Conservation (phyloP, 495 filamentous ascomycete genomes). For the Daldinia vernicosa region DNA sequence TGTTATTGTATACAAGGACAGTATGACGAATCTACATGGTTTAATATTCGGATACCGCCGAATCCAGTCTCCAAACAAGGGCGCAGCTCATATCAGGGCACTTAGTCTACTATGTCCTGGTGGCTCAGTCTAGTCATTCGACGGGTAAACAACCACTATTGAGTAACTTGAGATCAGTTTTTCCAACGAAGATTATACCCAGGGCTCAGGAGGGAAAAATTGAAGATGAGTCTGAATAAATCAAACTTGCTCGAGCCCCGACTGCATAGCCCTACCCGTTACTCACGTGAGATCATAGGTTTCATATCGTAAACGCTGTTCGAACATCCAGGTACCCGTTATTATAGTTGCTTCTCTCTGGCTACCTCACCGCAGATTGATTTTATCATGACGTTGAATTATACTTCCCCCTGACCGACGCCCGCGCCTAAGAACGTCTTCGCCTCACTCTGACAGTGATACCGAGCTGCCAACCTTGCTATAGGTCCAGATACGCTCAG, state of each 20-base stretch:
- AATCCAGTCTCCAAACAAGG: neutral
- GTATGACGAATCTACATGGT: neutral
- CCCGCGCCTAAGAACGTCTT: neutral
- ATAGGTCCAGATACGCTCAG: neutral
- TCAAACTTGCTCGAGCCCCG: neutral
- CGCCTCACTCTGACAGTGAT: neutral
- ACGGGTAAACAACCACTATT: neutral
- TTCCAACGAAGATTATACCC: neutral
- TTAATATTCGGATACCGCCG: neutral
- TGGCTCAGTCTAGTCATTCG: neutral
- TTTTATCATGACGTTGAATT: constrained; percentile 3
- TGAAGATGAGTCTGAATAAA: neutral
- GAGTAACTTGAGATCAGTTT: neutral
- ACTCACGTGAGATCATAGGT: neutral
- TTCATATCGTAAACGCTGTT: neutral
- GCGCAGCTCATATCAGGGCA: constrained; percentile 19
- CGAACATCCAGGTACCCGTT: too few relatives aligned
- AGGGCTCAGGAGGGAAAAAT: neutral
- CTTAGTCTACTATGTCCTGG: neutral
- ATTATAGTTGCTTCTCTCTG: neutral
- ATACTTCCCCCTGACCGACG: constrained; percentile 11
- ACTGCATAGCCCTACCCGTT: neutral
- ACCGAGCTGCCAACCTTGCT: neutral
- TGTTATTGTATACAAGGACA: neutral
- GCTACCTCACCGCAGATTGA: neutral